Evolutionary conservation across 1,284 basidiomycete genomes (phyloP).

Genomic region (Uromyces viciae-fabae): DNA sequence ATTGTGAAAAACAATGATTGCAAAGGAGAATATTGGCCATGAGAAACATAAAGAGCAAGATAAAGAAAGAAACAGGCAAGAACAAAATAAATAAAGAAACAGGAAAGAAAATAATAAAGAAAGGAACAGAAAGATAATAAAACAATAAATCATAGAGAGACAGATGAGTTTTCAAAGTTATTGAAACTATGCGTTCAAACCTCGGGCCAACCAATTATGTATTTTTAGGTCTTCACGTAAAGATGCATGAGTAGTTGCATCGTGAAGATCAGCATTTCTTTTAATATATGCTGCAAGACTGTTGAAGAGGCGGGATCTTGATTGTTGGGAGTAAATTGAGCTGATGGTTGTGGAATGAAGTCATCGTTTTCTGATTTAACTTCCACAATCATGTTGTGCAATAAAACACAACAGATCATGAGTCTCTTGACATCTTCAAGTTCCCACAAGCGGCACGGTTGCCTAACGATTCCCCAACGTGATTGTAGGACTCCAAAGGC

Average conservation of each 20-base stretch:
- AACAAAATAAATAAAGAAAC: too few species aligned
- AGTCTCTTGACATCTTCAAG: neutral
- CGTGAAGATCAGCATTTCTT: neutral
- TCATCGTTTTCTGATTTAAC: neutral
- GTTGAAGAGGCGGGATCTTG: neutral
- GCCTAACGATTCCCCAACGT: neutral
- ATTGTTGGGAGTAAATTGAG: neutral
- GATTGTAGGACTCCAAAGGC: slow-evolving; percentile 25
- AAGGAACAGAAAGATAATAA: too few species aligned
- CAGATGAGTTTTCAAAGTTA: too few species aligned
- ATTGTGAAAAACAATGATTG: too few species aligned
- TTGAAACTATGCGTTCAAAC: too few species aligned
- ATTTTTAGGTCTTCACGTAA: neutral
- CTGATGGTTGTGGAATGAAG: neutral
- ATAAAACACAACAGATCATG: slow-evolving; percentile 1
- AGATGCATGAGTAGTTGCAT: neutral
- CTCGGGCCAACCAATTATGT: neutral
- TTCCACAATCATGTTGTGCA: slow-evolving; percentile 7
- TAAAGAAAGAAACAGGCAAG: too few species aligned
- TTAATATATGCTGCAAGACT: neutral
- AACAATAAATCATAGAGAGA: too few species aligned
- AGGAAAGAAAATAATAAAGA: too few species aligned
- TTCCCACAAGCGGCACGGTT: neutral
- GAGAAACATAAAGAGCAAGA: too few species aligned
- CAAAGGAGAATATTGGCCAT: too few species aligned